Evolutionary conservation across 345 rosid genomes (phyloP).

Genomic region (Brassica napus): Da-Ae NC_063446.1:6429501-6430000

Average conservation of each 20-base stretch:
- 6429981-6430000: not conserved
- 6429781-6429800: not conserved
- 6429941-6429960: conserved; percentile 12
- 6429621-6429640: not conserved
- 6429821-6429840: not conserved
- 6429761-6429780: not conserved
- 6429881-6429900: not conserved
- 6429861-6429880: not conserved
- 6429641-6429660: not conserved
- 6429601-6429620: not conserved
- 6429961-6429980: not conserved
- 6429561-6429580: not conserved
- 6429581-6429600: not conserved
- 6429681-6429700: not conserved
- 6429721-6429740: not conserved
- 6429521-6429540: not conserved
- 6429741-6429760: not conserved
- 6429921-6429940: conserved; percentile 9
- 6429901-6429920: not conserved
- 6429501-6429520: not conserved
- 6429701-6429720: not conserved
- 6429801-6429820: not conserved
- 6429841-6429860: not conserved
- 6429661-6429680: not conserved
- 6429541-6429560: not conserved